Conservation (phyloP, 768 basidiomycete species). For the Amanita thiersii region DNA sequence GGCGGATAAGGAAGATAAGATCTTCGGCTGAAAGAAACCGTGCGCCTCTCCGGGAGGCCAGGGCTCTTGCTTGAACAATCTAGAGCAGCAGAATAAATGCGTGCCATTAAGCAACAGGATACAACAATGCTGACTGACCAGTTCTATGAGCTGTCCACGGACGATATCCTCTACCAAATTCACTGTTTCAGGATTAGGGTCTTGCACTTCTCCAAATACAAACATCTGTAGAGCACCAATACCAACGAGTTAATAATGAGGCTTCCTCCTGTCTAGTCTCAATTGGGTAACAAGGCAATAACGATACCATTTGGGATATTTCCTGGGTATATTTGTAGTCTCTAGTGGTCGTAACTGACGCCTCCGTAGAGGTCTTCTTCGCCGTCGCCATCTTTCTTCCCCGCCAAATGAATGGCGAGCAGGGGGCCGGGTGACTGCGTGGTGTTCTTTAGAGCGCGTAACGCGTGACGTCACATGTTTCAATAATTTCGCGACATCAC, state of each 20-base stretch:
- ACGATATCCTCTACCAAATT: constrained; percentile 96
- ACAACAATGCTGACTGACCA: constrained; percentile 37
- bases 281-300: no score
- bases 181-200: constrained; percentile 80
- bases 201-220: constrained; percentile 93
- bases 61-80: constrained; percentile 85
- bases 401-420: neutral
- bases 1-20: constrained; percentile 91
- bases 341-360: constrained; percentile 17
- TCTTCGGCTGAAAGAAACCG: constrained; percentile 89
- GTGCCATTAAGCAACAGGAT: constrained; percentile 6
- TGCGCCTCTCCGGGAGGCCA: constrained; percentile 76
- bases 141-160: constrained; percentile 82
- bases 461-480: no score
- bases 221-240: constrained; percentile 82
- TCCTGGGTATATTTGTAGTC: constrained; percentile 90
- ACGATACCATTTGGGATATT: constrained; percentile 94
- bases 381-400: neutral
- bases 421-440: neutral
- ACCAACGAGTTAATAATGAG: constrained; percentile 2
- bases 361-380: constrained; percentile 12
- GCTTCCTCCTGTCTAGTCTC: neutral
- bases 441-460: neutral
- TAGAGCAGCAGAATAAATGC: constrained; percentile 17
- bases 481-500: no score